Evolutionary conservation across 345 rosid species (phyloP), one percentile per base, ranked within the genome.

Genomic region (Eutrema heterophyllum): DNA sequence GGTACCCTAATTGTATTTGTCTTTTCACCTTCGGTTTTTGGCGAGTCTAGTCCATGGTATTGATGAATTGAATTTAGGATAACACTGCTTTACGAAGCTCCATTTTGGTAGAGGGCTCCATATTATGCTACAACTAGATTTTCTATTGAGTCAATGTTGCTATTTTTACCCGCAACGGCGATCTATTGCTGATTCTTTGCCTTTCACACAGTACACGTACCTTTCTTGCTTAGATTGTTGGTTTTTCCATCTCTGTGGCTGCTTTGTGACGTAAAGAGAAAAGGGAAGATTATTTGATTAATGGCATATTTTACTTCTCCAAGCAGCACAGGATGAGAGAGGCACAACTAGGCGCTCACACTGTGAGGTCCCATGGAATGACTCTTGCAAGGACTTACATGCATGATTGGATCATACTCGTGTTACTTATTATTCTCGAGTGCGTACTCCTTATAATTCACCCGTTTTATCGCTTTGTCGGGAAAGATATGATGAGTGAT

Each of bases 401-500:
- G 86, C 87, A 87, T 69, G 98, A 91, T 78, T 88, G 98, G 97
- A 82, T 88, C 53, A 80, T 86, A 67, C 87, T 94, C 49, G 29
- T 84, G 68, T 68, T 91, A 55, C 96, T 94, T 60, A 77, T 74
- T 67, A 68, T 81, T 64, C 70, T 88, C 11, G 86, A 73, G 41
- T 49, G 63, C 53, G 27, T 74, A 53, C 84, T 89, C 72, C 65
- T 62, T 72, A 30, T 81, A 26, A 77, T 89, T 15, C 86, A 86
- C 68, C 98, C 98, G 13, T 94, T 89, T 80, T 87, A 87, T 78
- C 91, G 96, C 50, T 94, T 77, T 79, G 90, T 94, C 16, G 95
- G 98, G 35, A 86, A 89, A 75, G 93, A 91, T 79, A 89, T 94
- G 98, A 89, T 91, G 96, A 81, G 83, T 48, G 93, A 91, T 81